Conservation (phyloP, 805 yeast genomes). For the Nakazawaea wyomingensis region DNA sequence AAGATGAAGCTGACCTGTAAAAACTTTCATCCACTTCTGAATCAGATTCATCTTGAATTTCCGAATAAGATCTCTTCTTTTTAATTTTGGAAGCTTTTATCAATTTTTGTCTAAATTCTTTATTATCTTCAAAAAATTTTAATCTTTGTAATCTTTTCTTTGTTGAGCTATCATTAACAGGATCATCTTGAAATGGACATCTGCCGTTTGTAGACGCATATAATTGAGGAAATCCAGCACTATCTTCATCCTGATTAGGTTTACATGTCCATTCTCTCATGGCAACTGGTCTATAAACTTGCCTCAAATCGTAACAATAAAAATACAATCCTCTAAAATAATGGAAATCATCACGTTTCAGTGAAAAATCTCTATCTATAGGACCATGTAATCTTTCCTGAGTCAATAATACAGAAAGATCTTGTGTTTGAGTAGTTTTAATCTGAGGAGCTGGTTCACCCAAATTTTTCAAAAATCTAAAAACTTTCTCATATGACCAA, state of each 20-base stretch:
- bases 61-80: conserved; percentile 14
- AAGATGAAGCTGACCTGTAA: conserved; percentile 7
- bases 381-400: conserved; percentile 87
- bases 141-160: conserved; percentile 23
- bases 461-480: conserved; percentile 67
- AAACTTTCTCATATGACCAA: conserved; percentile 84
- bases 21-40: conserved; percentile 12
- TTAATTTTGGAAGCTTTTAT: conserved; percentile 20
- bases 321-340: conserved; percentile 73
- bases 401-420: conserved; percentile 59
- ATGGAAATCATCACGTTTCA: conserved; percentile 77
- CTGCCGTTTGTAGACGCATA: conserved; percentile 64
- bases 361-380: conserved; percentile 81
- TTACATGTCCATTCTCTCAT: conserved; percentile 69
- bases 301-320: conserved; percentile 75
- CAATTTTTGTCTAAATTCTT: conserved; percentile 25
- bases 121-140: conserved; percentile 26
- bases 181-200: conserved; percentile 69
- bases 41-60: conserved; percentile 5
- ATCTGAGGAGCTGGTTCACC: conserved; percentile 29
- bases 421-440: conserved; percentile 19
- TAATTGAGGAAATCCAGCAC: conserved; percentile 49
- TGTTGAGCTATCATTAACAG: conserved; percentile 20
- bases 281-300: conserved; percentile 74
- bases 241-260: conserved; percentile 29